Evolutionary conservation across 352 stramenopile genomes (phyloP).

Genomic region (Phytophthora pinifolia): DNA sequence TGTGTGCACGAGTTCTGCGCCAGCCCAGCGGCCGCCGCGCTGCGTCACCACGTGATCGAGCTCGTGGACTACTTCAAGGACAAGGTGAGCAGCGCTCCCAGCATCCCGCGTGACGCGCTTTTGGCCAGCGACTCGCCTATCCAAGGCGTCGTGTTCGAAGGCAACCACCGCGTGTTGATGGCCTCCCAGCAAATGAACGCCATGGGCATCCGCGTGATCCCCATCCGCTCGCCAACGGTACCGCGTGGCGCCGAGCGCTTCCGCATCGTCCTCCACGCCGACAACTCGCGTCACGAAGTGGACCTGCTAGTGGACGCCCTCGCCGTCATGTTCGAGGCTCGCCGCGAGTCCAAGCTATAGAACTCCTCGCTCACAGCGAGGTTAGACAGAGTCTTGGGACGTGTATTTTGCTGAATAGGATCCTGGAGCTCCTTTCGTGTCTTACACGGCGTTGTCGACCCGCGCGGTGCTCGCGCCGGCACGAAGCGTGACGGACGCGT

Average conservation of each 20-base stretch:
- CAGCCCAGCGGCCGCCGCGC: slow-evolving; percentile 33
- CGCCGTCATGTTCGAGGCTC: slow-evolving; percentile 43
- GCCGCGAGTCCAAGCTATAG: slow-evolving; percentile 37
- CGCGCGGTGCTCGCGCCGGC: slow-evolving; percentile 45
- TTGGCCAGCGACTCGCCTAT: slow-evolving; percentile 89
- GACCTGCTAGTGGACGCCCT: slow-evolving; percentile 59
- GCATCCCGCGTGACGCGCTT: slow-evolving; percentile 49
- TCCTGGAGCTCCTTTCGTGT: slow-evolving; percentile 6
- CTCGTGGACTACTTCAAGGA: slow-evolving; percentile 86
- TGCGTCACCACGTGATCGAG: slow-evolving; percentile 39
- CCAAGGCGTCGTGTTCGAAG: slow-evolving; percentile 93
- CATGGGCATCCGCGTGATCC: slow-evolving; percentile 89
- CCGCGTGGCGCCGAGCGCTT: slow-evolving; percentile 93
- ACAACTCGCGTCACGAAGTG: slow-evolving; percentile 92
- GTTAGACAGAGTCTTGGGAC: slow-evolving; percentile 8
- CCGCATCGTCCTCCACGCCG: slow-evolving; percentile 94
- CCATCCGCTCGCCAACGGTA: slow-evolving; percentile 96
- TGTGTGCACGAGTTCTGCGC: slow-evolving; percentile 90
- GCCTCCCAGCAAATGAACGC: slow-evolving; percentile 69
- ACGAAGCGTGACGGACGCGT: slow-evolving; percentile 62
- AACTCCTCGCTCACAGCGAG: neutral
- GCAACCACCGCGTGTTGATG: slow-evolving; percentile 86
- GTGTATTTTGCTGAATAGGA: slow-evolving; percentile 25
- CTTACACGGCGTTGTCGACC: slow-evolving; percentile 74
- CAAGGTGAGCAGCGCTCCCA: slow-evolving; percentile 31